Evolutionary conservation across 345 rosid species (phyloP), one percentile per base, ranked within the genome.

Genomic region (Eucalyptus sp.): DNA sequence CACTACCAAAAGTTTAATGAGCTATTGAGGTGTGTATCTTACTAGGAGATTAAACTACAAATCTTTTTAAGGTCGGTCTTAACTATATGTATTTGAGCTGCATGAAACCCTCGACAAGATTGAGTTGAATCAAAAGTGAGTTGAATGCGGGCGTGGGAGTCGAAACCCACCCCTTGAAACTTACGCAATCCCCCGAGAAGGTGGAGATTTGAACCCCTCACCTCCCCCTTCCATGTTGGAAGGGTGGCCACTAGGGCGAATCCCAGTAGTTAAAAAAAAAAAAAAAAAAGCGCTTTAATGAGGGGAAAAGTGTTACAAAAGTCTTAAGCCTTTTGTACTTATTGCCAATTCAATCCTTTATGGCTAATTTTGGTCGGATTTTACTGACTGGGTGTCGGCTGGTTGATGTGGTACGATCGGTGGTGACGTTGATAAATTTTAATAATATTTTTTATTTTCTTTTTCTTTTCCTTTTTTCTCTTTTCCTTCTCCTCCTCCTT

Each of bases 331-430:
- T 52, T 52, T 52, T 18, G 24, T 52, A 52, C 4, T 52, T 3
- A 18, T 24, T 18, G 4, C 2, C 58, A 52, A 18, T 52, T 52
- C 24, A 7, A 52, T 52, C 58, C 0, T 52, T 52, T 52, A 52
- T 52, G 0, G 4, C 58, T 52, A 52, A 52, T 52, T 52, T 52
- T 52, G 24, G 10, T 0, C 1, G 0, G 1, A 52, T 52, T 51
- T 18, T 52, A 18, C 24, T 7, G 9, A 52, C 0, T 7, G 0
- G 0, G 2, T 4, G 1, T 52, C 4, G 4, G 1, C 0, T 7
- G 24, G 4, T 0, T 7, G 4, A 52, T 52, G 24, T 18, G 1
- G 58, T 18, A 52, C 0, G 0, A 52, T 52, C 4, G 4, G 9
- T 2, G 2, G 4, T 1, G 2, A 52, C 1, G 1, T 52, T 18